These are phyloP conservation scores for Agastache rugosa DNA, from an alignment of 257 asterid species.

Conservation along the genomic window DNA sequence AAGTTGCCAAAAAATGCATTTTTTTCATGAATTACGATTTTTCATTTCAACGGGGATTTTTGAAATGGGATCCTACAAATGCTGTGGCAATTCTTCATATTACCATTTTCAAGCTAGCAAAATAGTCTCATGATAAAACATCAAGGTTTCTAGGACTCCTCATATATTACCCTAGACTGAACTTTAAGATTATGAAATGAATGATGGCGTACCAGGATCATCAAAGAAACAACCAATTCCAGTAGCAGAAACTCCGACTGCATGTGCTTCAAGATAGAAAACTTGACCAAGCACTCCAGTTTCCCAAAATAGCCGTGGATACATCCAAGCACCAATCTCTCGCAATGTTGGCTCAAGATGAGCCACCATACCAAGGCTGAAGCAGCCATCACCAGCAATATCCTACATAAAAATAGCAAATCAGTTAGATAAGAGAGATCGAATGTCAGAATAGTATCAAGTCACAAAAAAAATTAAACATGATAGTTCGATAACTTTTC, in stretches of 20 bases:
- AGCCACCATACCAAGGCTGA: conserved; percentile 97
- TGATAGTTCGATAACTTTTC: neutral
- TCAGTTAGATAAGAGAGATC: conserved; percentile 2
- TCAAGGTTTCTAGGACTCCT: conserved; percentile 9
- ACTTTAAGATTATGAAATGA: conserved; percentile 16
- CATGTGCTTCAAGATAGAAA: conserved; percentile 91
- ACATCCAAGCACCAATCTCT: conserved; percentile 82
- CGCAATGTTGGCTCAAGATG: conserved; percentile 70
- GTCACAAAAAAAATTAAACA: neutral
- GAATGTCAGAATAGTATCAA: neutral
- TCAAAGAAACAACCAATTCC: conserved; percentile 98
- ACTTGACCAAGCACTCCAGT: conserved; percentile 98
- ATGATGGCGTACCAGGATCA: conserved; percentile 71
- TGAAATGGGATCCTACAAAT: neutral
- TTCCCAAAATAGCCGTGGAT: conserved; percentile 96
- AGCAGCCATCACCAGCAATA: conserved; percentile 94
- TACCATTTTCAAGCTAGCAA: conserved; percentile 13
- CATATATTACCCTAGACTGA: neutral
- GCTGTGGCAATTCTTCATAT: neutral
- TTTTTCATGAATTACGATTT: neutral
- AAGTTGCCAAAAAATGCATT: conserved; percentile 12
- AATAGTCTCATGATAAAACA: conserved; percentile 7
- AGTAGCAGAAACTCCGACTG: conserved; percentile 89
- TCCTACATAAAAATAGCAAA: conserved; percentile 50
- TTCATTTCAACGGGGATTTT: neutral